These are phyloP conservation scores for Grigorovia yakushimaensis DNA, from an alignment of 805 yeast genomes.

Conservation along the genomic window DNA sequence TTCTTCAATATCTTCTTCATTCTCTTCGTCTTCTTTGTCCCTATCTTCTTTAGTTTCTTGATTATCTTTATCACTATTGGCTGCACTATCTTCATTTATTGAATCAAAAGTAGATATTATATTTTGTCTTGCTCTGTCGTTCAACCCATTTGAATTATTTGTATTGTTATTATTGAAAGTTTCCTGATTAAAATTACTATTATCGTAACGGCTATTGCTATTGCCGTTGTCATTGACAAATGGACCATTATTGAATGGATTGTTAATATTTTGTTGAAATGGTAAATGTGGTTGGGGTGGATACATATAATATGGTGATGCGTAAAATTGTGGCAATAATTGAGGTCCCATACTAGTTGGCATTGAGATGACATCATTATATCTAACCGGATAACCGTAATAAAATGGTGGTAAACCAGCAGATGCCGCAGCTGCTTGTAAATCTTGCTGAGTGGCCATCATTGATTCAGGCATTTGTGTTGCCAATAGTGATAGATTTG, in stretches of 20 bases:
- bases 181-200: too few relatives aligned
- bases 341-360: not conserved
- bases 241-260: not conserved
- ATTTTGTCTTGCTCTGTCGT: not conserved
- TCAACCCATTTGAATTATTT: not conserved
- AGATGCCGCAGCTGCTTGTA: not conserved
- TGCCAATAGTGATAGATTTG: not conserved
- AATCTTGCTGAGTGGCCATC: not conserved
- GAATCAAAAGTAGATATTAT: not conserved
- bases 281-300: conserved; percentile 1
- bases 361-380: not conserved
- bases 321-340: not conserved
- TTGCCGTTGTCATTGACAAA: not conserved
- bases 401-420: not conserved
- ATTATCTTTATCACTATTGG: not conserved
- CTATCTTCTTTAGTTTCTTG: not conserved
- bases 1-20: conserved; percentile 15
- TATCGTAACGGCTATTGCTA: not conserved
- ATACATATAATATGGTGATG: not conserved
- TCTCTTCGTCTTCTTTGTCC: conserved; percentile 3
- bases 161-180: too few relatives aligned
- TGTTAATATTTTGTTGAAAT: not conserved
- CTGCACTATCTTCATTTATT: conserved; percentile 1
- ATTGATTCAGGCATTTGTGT: not conserved
- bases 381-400: not conserved